Base-by-base conservation (phyloP, 1,139 yeast genomes). In the Hanseniaspora sp. region DNA sequence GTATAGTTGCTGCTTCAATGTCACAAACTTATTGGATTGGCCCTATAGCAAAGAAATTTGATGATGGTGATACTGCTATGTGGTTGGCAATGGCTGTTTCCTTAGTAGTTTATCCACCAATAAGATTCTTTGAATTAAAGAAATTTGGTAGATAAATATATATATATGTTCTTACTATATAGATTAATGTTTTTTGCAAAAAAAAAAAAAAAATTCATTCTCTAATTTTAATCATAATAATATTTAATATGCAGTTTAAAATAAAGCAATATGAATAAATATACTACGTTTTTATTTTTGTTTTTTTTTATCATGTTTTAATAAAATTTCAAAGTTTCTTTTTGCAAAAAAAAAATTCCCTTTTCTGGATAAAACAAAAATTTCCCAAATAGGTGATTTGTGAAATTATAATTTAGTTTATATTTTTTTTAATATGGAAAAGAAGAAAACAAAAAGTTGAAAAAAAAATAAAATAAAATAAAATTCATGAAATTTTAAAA, bases 1-100 rank as follows among this genome's bases (percentile, higher is more conserved):
- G 77, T 0, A 94, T 92, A 34, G 90, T 86, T 0, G 85, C 82
- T 3, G 70, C 84, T n/a, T 92, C 92, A 6, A 84, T 84, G 95
- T 75, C 84, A 28, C 95, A 84, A 63, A 82, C 79, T 1, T 85
- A 84, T 65, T 85, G 82, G 75, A 73, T 77, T 17, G 95, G 94
- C 0, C 87, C 87, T 0, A 63, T 84, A 41, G 88, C 92, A 7
- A 68, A 67, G 54, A 62, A 69, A 23, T 67, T 80, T 18, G 87
- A 88, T 7, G 74, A 90, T 43, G 88, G 87, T 29, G 95, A 85
- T 63, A 68, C 88, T 47, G 96, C 94, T 39, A 81, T 83, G 78
- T 85, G 92, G 81, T 67, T 87, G 40, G 75, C 86, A 39, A 78
- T 84, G 77, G 94, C 80, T 0, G 80, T 87, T 61, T 72, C 90